Evolutionary conservation across 495 filamentous ascomycete genomes (phyloP).

Genomic region (Talaromyces trachyspermus): DNA sequence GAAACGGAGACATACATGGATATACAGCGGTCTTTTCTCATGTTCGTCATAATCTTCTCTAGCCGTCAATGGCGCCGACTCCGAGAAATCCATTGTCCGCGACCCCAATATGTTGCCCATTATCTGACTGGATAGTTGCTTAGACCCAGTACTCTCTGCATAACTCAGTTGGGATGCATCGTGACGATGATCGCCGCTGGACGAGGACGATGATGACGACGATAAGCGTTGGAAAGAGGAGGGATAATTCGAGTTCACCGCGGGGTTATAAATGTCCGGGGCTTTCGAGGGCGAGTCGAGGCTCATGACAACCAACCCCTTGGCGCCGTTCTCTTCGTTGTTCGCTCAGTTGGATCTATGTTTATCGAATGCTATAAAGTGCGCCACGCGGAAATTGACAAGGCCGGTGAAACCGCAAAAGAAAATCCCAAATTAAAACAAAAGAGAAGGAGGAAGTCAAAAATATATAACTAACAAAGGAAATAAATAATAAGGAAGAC

Average conservation of each 20-base stretch:
- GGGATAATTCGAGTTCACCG: neutral
- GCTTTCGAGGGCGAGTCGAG: neutral
- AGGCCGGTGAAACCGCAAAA: too few relatives aligned
- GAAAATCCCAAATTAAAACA: too few relatives aligned
- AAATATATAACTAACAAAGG: too few relatives aligned
- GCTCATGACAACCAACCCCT: slow-evolving; percentile 6
- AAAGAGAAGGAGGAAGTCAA: too few relatives aligned
- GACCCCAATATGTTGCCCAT: neutral
- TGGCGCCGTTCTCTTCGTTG: too few relatives aligned
- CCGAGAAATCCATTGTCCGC: slow-evolving; percentile 1
- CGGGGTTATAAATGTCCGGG: neutral
- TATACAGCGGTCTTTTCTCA: slow-evolving; percentile 53
- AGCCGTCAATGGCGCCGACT: slow-evolving; percentile 3
- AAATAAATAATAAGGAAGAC: too few relatives aligned
- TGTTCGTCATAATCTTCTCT: slow-evolving; percentile 32
- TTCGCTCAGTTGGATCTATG: too few relatives aligned
- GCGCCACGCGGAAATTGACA: too few relatives aligned
- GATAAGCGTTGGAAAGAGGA: neutral
- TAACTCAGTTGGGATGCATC: neutral
- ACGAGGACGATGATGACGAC: neutral
- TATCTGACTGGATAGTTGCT: neutral
- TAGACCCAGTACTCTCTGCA: neutral
- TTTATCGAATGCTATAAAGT: too few relatives aligned
- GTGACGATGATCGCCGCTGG: neutral
- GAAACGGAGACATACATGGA: slow-evolving; percentile 48